Evolutionary conservation across 345 rosid genomes (phyloP).

Genomic region (Moricandia arvensis): DNA sequence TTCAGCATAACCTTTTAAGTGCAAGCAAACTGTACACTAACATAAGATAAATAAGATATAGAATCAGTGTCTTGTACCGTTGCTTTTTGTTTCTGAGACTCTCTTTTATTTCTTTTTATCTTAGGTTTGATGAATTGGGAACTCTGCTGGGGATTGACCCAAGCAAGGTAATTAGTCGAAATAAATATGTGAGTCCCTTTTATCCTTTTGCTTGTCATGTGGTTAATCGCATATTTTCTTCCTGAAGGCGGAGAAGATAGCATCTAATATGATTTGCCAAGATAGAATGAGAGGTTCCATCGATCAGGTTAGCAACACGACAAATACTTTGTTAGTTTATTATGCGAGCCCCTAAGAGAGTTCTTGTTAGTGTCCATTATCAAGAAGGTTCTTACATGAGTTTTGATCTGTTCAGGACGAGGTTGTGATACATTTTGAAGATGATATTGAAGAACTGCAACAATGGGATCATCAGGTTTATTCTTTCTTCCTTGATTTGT

Average conservation of each 20-base stretch:
- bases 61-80: not conserved
- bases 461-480: no score
- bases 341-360: not conserved
- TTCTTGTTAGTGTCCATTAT: not conserved
- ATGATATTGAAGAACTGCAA: no score
- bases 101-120: slow-evolving; percentile 63
- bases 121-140: no score
- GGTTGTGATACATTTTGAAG: no score
- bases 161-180: slow-evolving; percentile 56
- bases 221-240: not conserved
- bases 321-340: not conserved
- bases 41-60: no score
- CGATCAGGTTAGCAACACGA: slow-evolving; percentile 48
- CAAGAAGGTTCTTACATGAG: not conserved
- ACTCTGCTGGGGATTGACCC: no score
- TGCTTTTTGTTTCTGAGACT: not conserved
- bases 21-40: slow-evolving; percentile 96
- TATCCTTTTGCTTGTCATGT: not conserved
- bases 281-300: no score
- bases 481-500: not conserved
- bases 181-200: not conserved
- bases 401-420: slow-evolving; percentile 48
- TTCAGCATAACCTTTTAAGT: slow-evolving; percentile 94
- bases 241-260: no score
- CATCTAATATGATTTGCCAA: slow-evolving; percentile 91